Base-by-base conservation (phyloP, 805 yeast genomes). In the Lachancea waltii region DNA sequence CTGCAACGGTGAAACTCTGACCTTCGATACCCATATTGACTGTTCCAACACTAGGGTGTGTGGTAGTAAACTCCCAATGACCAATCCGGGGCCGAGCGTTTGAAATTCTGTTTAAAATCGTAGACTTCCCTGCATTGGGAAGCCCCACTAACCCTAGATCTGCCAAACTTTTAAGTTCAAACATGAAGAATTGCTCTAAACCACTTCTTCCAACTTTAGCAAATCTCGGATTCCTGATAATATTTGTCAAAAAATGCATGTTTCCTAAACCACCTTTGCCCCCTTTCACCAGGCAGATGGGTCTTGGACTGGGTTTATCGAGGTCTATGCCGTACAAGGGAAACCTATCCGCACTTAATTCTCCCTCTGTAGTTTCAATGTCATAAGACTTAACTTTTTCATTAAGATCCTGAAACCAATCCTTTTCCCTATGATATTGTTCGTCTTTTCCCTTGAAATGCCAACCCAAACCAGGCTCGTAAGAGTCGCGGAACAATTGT, bases 71-170 rank as follows among this genome's bases (percentile, higher is more conserved):
- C 53, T 83, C 94, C 96, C 97, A 92, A 60, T 87, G 95, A 0
- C 97, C 98, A 10, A 92, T 84, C 40, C 85, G 68, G 1, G 98
- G 97, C 40, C 80, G 70, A 0, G 98, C 97, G 38, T 78, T 76
- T 0, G 96, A 85, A 11, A 92, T 85, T 7, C 94, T 87, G 39
- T 94, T 67, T 31, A 92, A 63, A 21, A 92, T 68, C 0, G 97
- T 86, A 3, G 95, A 85, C 56, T 92, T 92, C 1, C 98, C 98
- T 3, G 97, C 96, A 60, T 92, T 92, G 1, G 98, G 98, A 14
- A 92, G 67, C 0, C 98, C 98, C 16, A 92, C 95, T 5, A 92
- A 65, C 0, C 97, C 98, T 41, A 90, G 64, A 60, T 92, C 97
- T 0, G 98, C 98, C 40, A 92, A 69, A 26, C 87, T 68, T 56